Base-by-base conservation (phyloP, 257 asterid genomes). In the Nyctanthes arbortristis region DNA sequence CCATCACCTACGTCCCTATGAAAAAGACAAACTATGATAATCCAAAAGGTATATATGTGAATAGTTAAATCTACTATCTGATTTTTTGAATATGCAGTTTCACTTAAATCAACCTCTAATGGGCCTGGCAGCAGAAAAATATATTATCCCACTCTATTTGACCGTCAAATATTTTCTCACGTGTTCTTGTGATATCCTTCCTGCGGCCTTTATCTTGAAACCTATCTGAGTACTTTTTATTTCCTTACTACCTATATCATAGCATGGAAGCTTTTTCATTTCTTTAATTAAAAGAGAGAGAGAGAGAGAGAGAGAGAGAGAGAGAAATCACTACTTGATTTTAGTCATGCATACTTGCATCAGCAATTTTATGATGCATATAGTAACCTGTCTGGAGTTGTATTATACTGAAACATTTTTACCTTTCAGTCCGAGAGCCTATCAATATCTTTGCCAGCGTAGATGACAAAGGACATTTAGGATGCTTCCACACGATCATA, bases 401-500 rank as follows among this genome's bases (percentile, higher is more conserved):
- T 7, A 55, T 36, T 29, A n/a, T n/a, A n/a, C n/a, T n/a, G n/a
- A 55, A 58, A 33, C 18, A 24, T 5, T 52, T 22, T 40, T 62
- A 30, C 56, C 49, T 52, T 49, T 60, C 34, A n/a, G 4, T 40
- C 29, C 52, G 28, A 18, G 58, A 63, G 54, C 27, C 43, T 18
- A 30, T 37, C 29, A n/a, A 18, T 59, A n/a, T 34, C 31, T 45
- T 60, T 30, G 36, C 31, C 43, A 33, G 36, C 28, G 2, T 60
- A 43, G 67, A 34, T 20, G 67, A 35, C 10, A 31, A 20, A 18
- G 20, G 14, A n/a, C 67, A 20, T 62, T 20, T 62, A 20, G 16
- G 40, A 24, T 16, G 57, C 77, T 65, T 75, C 71, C 73, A 61
- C 22, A 34, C 28, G n/a, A 66, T 40, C 58, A 39, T 68, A 57